phyloP scores from a whole-genome alignment of 345 rosid species.

The Bruguiera parviflora region DNA sequence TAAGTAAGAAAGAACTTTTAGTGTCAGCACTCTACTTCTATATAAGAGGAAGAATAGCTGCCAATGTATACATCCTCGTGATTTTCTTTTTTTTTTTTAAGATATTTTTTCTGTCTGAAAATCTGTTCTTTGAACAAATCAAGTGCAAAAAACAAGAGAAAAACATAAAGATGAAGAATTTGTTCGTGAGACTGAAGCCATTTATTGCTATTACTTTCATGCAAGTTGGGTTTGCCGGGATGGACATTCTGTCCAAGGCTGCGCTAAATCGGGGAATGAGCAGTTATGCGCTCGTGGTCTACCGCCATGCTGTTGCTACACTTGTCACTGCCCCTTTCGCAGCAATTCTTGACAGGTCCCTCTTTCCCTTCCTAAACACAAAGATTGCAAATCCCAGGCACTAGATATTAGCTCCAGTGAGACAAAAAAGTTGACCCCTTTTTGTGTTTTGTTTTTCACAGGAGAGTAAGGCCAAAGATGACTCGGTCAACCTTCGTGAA shows the following conservation, averaged over 20 bases:
- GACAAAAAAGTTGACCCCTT: not conserved
- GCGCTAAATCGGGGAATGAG: constrained; percentile 85
- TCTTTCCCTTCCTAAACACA: not conserved
- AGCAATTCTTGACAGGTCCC: constrained; percentile 53
- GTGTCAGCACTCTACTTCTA: not conserved
- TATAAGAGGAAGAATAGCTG: not conserved
- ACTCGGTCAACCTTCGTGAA: constrained; percentile 59
- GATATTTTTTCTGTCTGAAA: too few relatives aligned
- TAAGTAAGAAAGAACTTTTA: too few relatives aligned
- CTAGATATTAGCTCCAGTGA: not conserved
- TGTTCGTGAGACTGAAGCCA: constrained; percentile 45
- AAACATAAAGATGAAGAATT: not conserved
- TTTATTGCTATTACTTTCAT: constrained; percentile 55
- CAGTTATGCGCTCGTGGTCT: constrained; percentile 75
- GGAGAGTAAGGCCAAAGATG: constrained; percentile 79
- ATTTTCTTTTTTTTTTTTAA: not conserved
- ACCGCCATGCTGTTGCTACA: constrained; percentile 85
- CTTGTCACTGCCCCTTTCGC: constrained; percentile 78
- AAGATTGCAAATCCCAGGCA: not conserved
- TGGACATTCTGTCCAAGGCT: constrained; percentile 82
- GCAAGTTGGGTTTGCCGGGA: constrained; percentile 83
- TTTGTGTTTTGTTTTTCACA: constrained; percentile 20
- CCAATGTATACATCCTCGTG: not conserved
- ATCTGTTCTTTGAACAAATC: not conserved
- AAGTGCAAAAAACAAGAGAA: too few relatives aligned